Evolutionary conservation across 139 green algal genomes (phyloP).

Genomic region (Coccomyxa sp.): DNA sequence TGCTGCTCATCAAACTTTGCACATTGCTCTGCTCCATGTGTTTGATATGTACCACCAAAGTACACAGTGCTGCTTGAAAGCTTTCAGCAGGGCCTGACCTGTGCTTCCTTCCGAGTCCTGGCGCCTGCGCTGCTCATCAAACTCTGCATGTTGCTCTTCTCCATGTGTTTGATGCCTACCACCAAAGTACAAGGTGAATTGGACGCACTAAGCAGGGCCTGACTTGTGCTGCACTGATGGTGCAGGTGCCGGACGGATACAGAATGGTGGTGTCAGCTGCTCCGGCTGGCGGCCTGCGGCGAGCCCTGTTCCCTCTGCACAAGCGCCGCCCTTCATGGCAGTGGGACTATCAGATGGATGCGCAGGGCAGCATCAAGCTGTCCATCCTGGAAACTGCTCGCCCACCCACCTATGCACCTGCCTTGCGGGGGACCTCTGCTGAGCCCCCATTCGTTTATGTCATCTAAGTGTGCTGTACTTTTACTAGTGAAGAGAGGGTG

Average conservation of each 20-base stretch:
- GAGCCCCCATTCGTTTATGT: constrained; percentile 12
- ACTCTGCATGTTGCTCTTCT: no score
- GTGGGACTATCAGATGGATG: constrained; percentile 49
- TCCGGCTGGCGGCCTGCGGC: background rate
- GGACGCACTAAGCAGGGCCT: background rate
- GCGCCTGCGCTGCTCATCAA: no score
- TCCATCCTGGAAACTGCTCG: constrained; percentile 12
- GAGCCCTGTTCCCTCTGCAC: constrained; percentile 17
- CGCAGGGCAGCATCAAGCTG: constrained; percentile 16
- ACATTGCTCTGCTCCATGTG: no score
- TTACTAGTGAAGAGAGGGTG: no score
- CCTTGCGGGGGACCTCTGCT: background rate
- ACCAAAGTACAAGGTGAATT: no score
- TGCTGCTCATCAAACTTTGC: no score
- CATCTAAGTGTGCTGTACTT: background rate
- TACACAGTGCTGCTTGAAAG: no score
- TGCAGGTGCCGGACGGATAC: constrained; percentile 70
- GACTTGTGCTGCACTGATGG: background rate
- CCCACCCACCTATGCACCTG: background rate
- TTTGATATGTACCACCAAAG: no score
- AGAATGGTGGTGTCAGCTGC: constrained; percentile 56
- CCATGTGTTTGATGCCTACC: no score
- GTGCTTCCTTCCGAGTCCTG: no score
- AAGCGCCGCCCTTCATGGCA: constrained; percentile 42
- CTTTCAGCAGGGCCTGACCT: background rate